Percentiles rank a stretch among this genome's conserved stretches.
Conservation (phyloP, 495 filamentous ascomycete species). For the Stereocaulon alpinum region DNA sequence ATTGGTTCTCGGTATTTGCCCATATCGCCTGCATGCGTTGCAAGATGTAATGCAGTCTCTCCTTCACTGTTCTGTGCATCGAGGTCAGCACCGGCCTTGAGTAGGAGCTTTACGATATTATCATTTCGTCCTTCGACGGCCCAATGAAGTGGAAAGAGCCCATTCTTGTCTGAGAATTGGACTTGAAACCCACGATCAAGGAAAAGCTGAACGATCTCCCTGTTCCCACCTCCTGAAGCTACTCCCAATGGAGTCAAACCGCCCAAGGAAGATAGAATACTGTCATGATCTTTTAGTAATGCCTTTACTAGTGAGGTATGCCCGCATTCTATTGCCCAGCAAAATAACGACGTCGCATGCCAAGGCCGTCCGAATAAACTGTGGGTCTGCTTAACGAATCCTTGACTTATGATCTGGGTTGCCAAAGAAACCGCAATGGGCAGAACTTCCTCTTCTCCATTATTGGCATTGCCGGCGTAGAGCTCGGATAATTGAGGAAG, state of each 20-base stretch:
- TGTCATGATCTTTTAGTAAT: neutral
- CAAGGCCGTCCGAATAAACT: neutral
- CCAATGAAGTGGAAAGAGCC: neutral
- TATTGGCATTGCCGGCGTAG: neutral
- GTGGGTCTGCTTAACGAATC: neutral
- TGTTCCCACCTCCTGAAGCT: neutral
- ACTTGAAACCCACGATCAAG: no score
- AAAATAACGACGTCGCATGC: neutral
- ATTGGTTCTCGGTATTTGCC: no score
- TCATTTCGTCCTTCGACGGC: neutral
- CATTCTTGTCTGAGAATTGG: neutral
- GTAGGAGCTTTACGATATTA: neutral
- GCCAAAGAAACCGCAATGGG: neutral
- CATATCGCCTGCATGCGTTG: neutral
- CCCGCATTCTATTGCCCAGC: neutral
- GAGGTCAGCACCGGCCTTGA: neutral
- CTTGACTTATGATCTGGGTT: neutral
- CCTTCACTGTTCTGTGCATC: neutral
- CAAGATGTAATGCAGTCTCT: slow-evolving; percentile 3
- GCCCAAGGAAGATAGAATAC: neutral
- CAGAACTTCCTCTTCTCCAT: neutral
- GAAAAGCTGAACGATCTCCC: neutral
- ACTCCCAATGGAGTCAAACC: neutral
- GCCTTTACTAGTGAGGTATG: neutral
- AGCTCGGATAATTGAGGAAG: neutral